A percentile compares a stretch with the other conserved stretches of the same genome.
phyloP scores from a whole-genome alignment of 352 stramenopile genomes.

The Phytophthora pinifolia region DNA sequence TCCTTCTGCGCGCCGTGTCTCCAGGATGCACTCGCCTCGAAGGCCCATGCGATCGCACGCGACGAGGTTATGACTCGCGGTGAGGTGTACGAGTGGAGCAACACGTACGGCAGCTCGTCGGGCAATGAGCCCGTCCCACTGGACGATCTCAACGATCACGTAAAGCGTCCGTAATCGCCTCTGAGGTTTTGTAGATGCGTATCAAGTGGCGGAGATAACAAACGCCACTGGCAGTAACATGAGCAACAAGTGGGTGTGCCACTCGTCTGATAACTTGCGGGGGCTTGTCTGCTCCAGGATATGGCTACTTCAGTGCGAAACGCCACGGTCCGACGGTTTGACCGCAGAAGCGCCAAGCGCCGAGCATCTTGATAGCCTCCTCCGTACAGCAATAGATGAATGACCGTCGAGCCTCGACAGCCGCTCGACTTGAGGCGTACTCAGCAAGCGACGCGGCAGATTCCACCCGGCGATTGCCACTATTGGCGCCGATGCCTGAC shows the following conservation, averaged over 20 bases:
- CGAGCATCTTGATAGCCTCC: too few relatives aligned
- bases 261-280: neutral
- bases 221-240: slow-evolving; percentile 3
- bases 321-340: slow-evolving; percentile 12
- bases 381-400: too few relatives aligned
- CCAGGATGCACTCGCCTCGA: slow-evolving; percentile 10
- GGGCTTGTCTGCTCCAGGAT: slow-evolving; percentile 8
- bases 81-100: slow-evolving; percentile 29
- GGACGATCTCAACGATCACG: slow-evolving; percentile 26
- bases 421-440: neutral
- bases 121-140: slow-evolving; percentile 25
- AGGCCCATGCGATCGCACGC: slow-evolving; percentile 20
- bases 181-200: slow-evolving; percentile 12
- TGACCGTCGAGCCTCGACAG: too few relatives aligned
- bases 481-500: too few relatives aligned
- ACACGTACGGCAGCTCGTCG: slow-evolving; percentile 31
- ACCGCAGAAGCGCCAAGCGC: too few relatives aligned
- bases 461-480: neutral
- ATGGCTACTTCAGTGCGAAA: slow-evolving; percentile 3
- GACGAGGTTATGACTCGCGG: slow-evolving; percentile 22
- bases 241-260: neutral
- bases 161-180: too few relatives aligned
- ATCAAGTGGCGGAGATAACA: slow-evolving; percentile 7
- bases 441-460: neutral
- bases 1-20: slow-evolving; percentile 27